phyloP scores from a whole-genome alignment of 2,329 filamentous ascomycete genomes.

The Fusarium oxysporum region DNA sequence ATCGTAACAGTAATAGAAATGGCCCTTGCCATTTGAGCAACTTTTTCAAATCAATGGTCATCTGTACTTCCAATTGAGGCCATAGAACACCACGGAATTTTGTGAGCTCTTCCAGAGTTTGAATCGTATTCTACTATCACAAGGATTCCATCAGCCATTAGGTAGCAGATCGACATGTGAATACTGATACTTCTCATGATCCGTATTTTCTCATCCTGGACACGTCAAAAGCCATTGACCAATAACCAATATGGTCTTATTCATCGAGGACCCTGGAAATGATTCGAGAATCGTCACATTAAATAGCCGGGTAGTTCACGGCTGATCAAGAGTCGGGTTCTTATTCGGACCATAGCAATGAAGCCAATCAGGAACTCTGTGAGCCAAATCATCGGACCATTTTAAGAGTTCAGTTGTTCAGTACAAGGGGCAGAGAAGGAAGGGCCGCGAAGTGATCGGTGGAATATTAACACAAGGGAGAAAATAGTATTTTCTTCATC shows the following conservation, averaged over 20 bases:
- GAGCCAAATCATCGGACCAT: slow-evolving; percentile 42
- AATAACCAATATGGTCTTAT: slow-evolving; percentile 43
- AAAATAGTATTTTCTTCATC: background rate
- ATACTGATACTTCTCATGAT: slow-evolving; percentile 2
- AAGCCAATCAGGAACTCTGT: slow-evolving; percentile 28
- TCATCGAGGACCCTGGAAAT: slow-evolving; percentile 43
- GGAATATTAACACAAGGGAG: background rate
- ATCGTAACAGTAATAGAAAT: too few relatives aligned
- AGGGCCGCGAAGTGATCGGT: slow-evolving; percentile 3
- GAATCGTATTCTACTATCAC: background rate
- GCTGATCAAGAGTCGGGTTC: slow-evolving; percentile 36
- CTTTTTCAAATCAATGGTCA: background rate
- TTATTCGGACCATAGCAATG: slow-evolving; percentile 41
- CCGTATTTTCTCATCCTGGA: background rate
- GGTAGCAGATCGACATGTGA: slow-evolving; percentile 24
- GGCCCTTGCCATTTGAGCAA: background rate
- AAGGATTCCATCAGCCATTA: background rate
- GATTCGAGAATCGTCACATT: slow-evolving; percentile 40
- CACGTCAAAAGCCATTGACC: slow-evolving; percentile 32
- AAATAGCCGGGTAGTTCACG: slow-evolving; percentile 25
- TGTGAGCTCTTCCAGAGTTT: background rate
- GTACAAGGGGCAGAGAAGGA: slow-evolving; percentile 7
- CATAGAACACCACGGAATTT: background rate
- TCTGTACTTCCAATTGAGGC: background rate
- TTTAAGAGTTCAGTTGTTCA: background rate